Evolutionary conservation across 2,329 filamentous ascomycete species (phyloP), one percentile per base, ranked within the genome.

Genomic region (Phialemoniopsis sp.): DNA sequence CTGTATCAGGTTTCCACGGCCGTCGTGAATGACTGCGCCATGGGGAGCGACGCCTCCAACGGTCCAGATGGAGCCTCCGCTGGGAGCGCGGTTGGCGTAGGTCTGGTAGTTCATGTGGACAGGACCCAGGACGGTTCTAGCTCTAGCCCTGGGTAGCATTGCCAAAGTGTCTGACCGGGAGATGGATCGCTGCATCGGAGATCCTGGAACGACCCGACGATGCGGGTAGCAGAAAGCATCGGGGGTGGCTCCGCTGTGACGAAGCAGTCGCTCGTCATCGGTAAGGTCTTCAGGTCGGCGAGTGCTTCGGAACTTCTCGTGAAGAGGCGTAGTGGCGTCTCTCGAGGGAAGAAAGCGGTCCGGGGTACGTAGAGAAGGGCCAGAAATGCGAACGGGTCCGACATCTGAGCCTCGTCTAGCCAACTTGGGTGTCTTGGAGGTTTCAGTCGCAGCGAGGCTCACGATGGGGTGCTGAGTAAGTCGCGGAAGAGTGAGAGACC

Each of bases 11-110:
- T 76, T 75, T 18, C 82, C 82, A 42, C 73, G 73, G 2, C 83
- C 85, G 58, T 84, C 72, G 34, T 82, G 67, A 15, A 83, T 66
- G 12, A 73, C 73, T 13, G 70, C 64, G 18, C 66, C 67, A 8
- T 68, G 65, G n/a, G 78, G 76, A 36, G 78, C 75, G 9, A 78
- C 56, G n/a, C 86, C 85, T 18, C 87, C 86, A 10, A 93, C 80
- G 14, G 80, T 78, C 88, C 87, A 95, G 14, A 91, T 72, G 9
- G 82, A 75, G 3, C 85, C 84, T 45, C 72, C 64, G 56, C 85
- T 90, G 44, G 32, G 16, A 8, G 5, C 4, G 31, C 15, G 28
- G 21, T 39, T 17, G 38, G 29, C n/a, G 15, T 43, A 13, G 32
- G 30, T 10, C 30, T 14, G 19, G 14, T 30, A 37, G 40, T 36